Base-by-base conservation (phyloP, 257 asterid genomes). In the Leptodermis oblonga region DNA sequence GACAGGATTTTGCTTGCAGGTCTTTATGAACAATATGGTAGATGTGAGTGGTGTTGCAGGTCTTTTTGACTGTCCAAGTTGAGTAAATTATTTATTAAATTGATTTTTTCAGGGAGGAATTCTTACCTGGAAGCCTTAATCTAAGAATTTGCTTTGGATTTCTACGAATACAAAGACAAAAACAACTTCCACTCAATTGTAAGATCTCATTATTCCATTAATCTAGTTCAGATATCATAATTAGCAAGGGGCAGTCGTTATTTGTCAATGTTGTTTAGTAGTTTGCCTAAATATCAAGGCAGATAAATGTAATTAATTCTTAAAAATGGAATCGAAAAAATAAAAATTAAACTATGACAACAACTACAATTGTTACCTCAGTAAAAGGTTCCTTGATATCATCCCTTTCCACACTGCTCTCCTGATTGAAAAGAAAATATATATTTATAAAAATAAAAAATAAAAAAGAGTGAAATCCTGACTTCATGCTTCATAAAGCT, bases 341-440 rank as follows among this genome's bases (percentile, higher is more conserved):
- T 25, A 55, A 55, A 26, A 11, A 34, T 22, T 5, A n/a, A 56
- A 66, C 20, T 3, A 60, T 5, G 64, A 37, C 28, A 33, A 68
- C 51, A 51, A 70, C 45, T 28, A 54, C 49, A 66, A 70, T 54
- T 26, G 62, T 69, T 89, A 94, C 99, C 99, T 94, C 97, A 0
- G 96, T 89, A 78, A 94, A 94, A 70, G 99, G 99, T 28, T 91
- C 96, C 82, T 85, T 86, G 76, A 94, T 76, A 77, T 94, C 95
- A 78, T 94, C 99, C 74, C 92, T 88, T 78, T 94, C 99, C 41
- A 89, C 82, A 78, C 97, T 94, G 82, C 99, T 94, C 81, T 94
- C 99, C 99, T 89, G 92, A 53, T 34, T 30, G 13, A n/a, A n/a
- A n/a, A n/a, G n/a, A n/a, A n/a, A n/a, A n/a, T n/a, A n/a, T n/a